Conservation (phyloP, 306 rosid species). For the Lathyrus aphaca region DNA sequence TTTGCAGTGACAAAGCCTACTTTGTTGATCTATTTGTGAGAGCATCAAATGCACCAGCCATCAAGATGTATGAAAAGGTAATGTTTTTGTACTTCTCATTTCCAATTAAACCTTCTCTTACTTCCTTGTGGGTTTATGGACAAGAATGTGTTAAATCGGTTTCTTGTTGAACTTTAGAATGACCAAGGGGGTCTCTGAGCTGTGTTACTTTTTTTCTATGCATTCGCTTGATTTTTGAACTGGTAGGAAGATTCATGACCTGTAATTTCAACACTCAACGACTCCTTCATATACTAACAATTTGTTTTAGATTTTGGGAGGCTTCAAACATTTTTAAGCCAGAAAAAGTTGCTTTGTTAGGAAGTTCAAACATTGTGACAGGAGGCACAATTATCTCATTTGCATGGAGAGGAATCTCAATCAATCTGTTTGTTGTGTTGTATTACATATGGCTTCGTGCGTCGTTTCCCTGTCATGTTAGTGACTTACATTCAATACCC, state of each 20-base stretch:
- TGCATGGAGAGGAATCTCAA: background rate
- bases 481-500: slow-evolving; percentile 50
- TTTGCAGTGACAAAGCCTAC: slow-evolving; percentile 85
- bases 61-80: slow-evolving; percentile 98
- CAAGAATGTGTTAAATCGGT: slow-evolving; percentile 6
- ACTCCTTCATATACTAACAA: slow-evolving; percentile 44
- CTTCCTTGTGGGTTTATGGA: slow-evolving; percentile 3
- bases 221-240: slow-evolving; percentile 14
- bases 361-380: background rate
- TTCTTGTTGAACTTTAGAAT: slow-evolving; percentile 14
- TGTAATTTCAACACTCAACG: slow-evolving; percentile 45
- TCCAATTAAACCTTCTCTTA: slow-evolving; percentile 5
- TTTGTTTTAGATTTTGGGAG: background rate
- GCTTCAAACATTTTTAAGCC: background rate
- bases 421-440: background rate
- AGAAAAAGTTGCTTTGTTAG: background rate
- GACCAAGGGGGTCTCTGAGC: slow-evolving; percentile 1
- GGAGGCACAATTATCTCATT: background rate
- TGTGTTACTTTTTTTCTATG: background rate
- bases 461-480: slow-evolving; percentile 47
- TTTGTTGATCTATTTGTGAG: slow-evolving; percentile 97
- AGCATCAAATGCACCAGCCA: slow-evolving; percentile 96
- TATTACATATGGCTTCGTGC: slow-evolving; percentile 75
- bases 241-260: slow-evolving; percentile 11
- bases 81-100: slow-evolving; percentile 24